These are phyloP conservation scores for Sarocladiaceae sp. DNA, from an alignment of 2,329 filamentous ascomycete species.

Conservation along the genomic window DNA sequence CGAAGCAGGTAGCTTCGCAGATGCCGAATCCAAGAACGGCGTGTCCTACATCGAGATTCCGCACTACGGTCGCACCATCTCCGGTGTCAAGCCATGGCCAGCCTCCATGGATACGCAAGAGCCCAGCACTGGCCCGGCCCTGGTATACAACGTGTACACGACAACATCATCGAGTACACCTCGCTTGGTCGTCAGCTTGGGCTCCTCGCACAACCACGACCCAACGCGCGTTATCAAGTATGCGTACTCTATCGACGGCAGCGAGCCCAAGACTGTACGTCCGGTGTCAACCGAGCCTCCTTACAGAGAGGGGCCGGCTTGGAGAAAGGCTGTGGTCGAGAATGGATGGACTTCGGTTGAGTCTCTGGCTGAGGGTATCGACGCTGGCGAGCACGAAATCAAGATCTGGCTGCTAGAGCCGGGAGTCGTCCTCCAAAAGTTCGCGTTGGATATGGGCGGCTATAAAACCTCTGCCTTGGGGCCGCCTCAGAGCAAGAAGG, in stretches of 20 bases:
- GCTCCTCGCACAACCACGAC: constrained; percentile 24
- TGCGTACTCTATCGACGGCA: constrained; percentile 20
- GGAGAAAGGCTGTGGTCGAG: constrained; percentile 22
- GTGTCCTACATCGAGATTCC: constrained; percentile 21
- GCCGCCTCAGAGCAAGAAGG: not conserved
- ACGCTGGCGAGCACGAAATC: not conserved
- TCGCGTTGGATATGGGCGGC: not conserved
- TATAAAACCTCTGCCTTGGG: not conserved
- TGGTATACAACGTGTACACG: constrained; percentile 21
- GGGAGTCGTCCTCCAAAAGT: not conserved
- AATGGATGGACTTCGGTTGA: constrained; percentile 17
- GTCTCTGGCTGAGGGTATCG: not conserved
- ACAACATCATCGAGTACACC: constrained; percentile 15
- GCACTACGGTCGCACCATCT: constrained; percentile 25
- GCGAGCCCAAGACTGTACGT: constrained; percentile 11
- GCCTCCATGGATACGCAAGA: constrained; percentile 16
- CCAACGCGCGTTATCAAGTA: constrained; percentile 21
- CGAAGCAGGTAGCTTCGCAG: constrained; percentile 21
- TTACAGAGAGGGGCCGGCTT: constrained; percentile 20
- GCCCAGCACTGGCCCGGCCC: constrained; percentile 15
- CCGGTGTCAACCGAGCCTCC: constrained; percentile 20
- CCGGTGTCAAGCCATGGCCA: constrained; percentile 20
- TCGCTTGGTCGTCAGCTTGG: constrained; percentile 22
- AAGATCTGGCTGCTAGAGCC: constrained; percentile 1
- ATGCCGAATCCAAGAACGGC: constrained; percentile 13